Percentiles rank a stretch among this genome's conserved stretches.
Conservation (phyloP, 179 eudicot genomes). For the Heliamphora pulchella region DNA sequence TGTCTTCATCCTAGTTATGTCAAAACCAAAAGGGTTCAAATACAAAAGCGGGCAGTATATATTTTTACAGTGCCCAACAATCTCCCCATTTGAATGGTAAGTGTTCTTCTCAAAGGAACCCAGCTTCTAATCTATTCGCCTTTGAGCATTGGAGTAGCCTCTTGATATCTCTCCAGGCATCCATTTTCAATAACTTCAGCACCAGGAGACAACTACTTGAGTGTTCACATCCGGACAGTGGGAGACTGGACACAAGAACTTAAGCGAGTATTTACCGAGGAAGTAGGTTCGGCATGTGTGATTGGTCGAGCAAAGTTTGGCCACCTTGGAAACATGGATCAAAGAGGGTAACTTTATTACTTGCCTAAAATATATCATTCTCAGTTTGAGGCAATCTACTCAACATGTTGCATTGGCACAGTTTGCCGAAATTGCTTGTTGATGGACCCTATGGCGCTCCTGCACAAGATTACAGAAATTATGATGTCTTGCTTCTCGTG, state of each 20-base stretch:
- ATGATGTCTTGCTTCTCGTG: constrained; percentile 84
- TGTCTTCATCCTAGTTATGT: constrained; percentile 62
- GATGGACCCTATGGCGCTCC: constrained; percentile 99
- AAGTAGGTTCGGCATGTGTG: constrained; percentile 36
- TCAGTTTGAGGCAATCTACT: not conserved
- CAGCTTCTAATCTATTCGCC: constrained; percentile 5
- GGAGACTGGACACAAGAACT: constrained; percentile 92
- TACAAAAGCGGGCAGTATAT: constrained; percentile 89
- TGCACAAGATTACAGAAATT: constrained; percentile 89
- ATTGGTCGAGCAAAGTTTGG: constrained; percentile 69
- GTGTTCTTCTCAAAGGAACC: not conserved
- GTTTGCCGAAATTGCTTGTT: constrained; percentile 65
- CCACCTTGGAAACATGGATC: constrained; percentile 37
- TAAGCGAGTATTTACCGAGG: constrained; percentile 56
- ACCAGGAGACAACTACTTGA: constrained; percentile 78
- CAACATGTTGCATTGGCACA: constrained; percentile 25
- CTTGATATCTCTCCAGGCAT: constrained; percentile 47
- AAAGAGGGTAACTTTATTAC: constrained; percentile 44
- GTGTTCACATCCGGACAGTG: constrained; percentile 70
- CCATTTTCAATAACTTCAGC: constrained; percentile 93
- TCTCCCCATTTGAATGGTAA: constrained; percentile 86
- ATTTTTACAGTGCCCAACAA: constrained; percentile 71
- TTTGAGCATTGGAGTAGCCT: constrained; percentile 11
- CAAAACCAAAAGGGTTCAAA: constrained; percentile 74
- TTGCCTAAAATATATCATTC: not conserved